Evolutionary conservation across 345 rosid species (phyloP), one percentile per base, ranked within the genome.

Genomic region (Aquilaria yunnanensis): DNA sequence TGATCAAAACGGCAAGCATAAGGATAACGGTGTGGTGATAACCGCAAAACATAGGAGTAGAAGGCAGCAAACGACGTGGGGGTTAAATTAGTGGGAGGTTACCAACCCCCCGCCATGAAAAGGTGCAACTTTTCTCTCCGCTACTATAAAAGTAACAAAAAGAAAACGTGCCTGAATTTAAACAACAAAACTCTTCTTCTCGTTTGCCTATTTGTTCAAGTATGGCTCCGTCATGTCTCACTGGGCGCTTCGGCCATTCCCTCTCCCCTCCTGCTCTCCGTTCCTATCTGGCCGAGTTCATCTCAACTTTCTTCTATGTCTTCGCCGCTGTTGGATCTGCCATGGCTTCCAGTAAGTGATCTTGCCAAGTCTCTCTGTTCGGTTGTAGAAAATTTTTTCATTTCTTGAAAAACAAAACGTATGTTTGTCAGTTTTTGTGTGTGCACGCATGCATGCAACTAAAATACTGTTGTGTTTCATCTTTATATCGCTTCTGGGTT

Each of bases 291-390:
- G 91, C 96, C 0, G 96, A 90, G 88, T 88, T 90, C 64, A 85
- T 90, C 75, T 88, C 97, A 43, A 86, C 97, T 32, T 94, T 94
- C 91, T 86, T 83, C 59, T 90, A 72, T 48, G 97, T 90, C 14
- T 75, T 90, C 46, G 82, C 83, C 0, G 96, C 83, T 46, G 85
- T 94, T 7, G 99, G 99, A 60, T 90, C 99, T 41, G 57, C 87
- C 76, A 86, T 90, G 93, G 71, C 96, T 63, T 79, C 99, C 51
- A 68, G 96, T 87, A 57, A 69, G 84, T 72, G 2, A 32, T 14
- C 58, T 14, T 10, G 23, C 9, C 11, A 8, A 48, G 37, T 56
- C 32, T 46, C 4, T 60, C 14, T 45, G 2, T 41, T 41, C 23
- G 23, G 1, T 3, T 2, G 8, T 0, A 3, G 5, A 37, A 37